Evolutionary conservation across 2,329 filamentous ascomycete genomes (phyloP).

Genomic region (Neobulgaria alba): DNA sequence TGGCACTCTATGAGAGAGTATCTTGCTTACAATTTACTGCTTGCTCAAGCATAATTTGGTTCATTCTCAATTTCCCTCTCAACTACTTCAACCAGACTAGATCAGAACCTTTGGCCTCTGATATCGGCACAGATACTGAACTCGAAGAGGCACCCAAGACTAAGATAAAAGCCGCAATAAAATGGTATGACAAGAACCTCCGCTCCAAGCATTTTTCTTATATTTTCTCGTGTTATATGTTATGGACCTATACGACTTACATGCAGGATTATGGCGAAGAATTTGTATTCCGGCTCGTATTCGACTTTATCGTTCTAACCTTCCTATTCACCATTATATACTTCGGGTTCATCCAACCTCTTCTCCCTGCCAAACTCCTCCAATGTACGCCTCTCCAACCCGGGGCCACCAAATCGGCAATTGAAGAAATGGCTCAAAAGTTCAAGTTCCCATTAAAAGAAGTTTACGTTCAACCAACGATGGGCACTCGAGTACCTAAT

Average conservation of each 20-base stretch:
- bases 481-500: not conserved
- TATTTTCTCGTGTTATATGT: not conserved
- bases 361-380: not conserved
- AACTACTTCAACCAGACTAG: not conserved
- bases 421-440: not conserved
- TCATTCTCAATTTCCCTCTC: not conserved
- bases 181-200: not conserved
- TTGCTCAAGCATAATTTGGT: not conserved
- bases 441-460: not conserved
- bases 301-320: not conserved
- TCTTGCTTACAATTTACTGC: not conserved
- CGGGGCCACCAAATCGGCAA: not conserved
- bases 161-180: not conserved
- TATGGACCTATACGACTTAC: not conserved
- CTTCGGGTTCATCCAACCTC: not conserved
- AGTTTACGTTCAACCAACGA: not conserved
- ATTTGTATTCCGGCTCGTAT: not conserved
- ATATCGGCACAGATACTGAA: not conserved
- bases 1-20: not conserved
- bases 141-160: not conserved
- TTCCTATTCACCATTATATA: not conserved
- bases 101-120: not conserved
- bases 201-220: not conserved
- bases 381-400: not conserved
- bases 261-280: not conserved